Evolutionary conservation across 345 rosid genomes (phyloP).

Genomic region (Syzygium oleosum): DNA sequence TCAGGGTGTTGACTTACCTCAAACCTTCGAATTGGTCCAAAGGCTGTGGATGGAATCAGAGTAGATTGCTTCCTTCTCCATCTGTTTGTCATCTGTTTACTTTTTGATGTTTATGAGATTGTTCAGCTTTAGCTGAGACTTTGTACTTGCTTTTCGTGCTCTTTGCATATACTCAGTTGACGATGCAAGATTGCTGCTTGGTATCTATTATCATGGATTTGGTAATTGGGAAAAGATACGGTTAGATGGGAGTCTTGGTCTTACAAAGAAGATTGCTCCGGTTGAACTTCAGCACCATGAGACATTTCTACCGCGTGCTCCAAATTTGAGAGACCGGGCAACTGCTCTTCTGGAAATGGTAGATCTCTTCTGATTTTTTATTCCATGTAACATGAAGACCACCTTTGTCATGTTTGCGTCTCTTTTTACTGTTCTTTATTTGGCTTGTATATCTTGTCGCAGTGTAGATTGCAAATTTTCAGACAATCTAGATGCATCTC

Average conservation of each 20-base stretch:
- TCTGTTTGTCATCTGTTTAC: neutral
- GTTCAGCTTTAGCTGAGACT: neutral
- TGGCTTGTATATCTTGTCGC: neutral
- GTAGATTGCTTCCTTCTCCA: conserved; percentile 31
- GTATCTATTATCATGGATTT: conserved; percentile 85
- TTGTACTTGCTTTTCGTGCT: neutral
- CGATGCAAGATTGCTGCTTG: conserved; percentile 98
- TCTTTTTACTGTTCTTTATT: neutral
- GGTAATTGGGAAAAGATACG: conserved; percentile 98
- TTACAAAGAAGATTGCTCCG: conserved; percentile 94
- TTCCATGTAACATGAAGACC: neutral
- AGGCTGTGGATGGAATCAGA: conserved; percentile 99
- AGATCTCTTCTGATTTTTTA: conserved; percentile 1
- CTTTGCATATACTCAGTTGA: conserved; percentile 41
- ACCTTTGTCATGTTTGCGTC: neutral
- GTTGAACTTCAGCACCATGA: conserved; percentile 98
- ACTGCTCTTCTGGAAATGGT: conserved; percentile 98
- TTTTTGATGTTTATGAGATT: neutral
- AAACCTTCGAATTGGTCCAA: conserved; percentile 99
- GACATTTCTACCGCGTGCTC: conserved; percentile 98
- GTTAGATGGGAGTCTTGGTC: conserved; percentile 89
- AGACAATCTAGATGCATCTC: neutral
- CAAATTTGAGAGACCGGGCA: conserved; percentile 95
- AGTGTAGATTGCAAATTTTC: neutral
- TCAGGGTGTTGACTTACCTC: conserved; percentile 72